Evolutionary conservation across 2,329 filamentous ascomycete genomes (phyloP).

Genomic region (Orbilia brochopaga): DNA sequence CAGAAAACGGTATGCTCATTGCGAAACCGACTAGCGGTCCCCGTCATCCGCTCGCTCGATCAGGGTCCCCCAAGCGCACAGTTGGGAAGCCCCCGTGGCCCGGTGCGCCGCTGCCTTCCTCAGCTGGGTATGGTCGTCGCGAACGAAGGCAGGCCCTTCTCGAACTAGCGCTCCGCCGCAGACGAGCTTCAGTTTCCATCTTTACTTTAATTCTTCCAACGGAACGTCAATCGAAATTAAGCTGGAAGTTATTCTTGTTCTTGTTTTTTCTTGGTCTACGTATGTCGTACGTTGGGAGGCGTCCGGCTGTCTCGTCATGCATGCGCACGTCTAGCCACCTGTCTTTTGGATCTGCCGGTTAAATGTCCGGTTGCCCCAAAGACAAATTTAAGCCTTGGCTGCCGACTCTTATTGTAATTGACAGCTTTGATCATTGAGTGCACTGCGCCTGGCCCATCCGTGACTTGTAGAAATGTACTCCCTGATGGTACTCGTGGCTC

Average conservation of each 20-base stretch:
- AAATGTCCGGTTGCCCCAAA: background rate
- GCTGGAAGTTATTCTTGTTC: no score
- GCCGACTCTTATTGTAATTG: background rate
- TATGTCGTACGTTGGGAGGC: conserved; percentile 8
- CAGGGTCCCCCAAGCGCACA: conserved; percentile 25
- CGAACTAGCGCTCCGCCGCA: conserved; percentile 17
- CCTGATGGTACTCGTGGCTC: no score
- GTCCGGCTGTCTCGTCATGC: background rate
- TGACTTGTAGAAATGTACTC: no score
- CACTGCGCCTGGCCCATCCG: background rate
- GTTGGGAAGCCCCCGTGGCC: conserved; percentile 10
- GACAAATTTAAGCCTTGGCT: no score
- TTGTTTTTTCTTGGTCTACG: background rate
- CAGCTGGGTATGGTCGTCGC: conserved; percentile 40
- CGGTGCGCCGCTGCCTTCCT: conserved; percentile 24
- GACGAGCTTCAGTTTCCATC: conserved; percentile 28
- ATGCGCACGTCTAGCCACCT: conserved; percentile 6
- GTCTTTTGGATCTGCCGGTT: conserved; percentile 1
- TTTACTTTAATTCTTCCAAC: conserved; percentile 14
- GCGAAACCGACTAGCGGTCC: conserved; percentile 15
- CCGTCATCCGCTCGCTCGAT: conserved; percentile 20
- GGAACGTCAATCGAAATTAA: no score
- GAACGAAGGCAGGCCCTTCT: conserved; percentile 8
- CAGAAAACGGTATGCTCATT: conserved; percentile 9
- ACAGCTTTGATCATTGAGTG: background rate